Evolutionary conservation across 768 basidiomycete species (phyloP), one percentile per base, ranked within the genome.

Genomic region (Cantharellus cinnabarinus): DNA sequence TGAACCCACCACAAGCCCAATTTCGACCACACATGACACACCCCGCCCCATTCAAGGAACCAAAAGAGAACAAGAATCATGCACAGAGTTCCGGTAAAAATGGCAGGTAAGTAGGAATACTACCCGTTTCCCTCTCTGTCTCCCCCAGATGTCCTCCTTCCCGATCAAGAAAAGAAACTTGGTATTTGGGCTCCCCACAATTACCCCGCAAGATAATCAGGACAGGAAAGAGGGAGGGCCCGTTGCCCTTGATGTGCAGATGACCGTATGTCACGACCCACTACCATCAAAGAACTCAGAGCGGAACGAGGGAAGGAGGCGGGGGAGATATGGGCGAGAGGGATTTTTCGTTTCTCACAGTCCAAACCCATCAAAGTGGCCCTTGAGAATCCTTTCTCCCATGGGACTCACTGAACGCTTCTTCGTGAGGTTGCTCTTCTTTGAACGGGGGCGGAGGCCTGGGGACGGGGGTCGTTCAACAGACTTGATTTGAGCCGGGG

Each of bases 361-460:
- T 14, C 56, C 56, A 41, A 90, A 90, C 55, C 88, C 83, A 67
- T 90, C 88, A 64, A 89, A 90, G 65, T 90, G 88, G 4, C 88
- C 88, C 73, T 86, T 90, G 64, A 90, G 76, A 61, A 90, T 89
- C 60, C 88, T 76, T 71, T 90, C 88, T 63, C 87, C 89, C 88
- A 64, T 61, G 10, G 62, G 62, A 51, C 55, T 58, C 42, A 62
- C 59, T 38, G 42, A 52, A 34, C 62, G 59, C 57, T 62, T 62
- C 59, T 61, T 62, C 42, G 10, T 37, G 35, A 7, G 52, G 44
- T 48, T 10, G 44, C 10, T 48, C 29, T 48, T 48, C 44, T 10
- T 29, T 29, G 20, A 29, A 29, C 20, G 20, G 20, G 20, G 20
- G 20, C 20, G 20, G 20, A 29, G 20, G 20, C 20, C 20, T 29